Conservation (phyloP, 2,329 filamentous ascomycete genomes). For the Fusarium buharicum region DNA sequence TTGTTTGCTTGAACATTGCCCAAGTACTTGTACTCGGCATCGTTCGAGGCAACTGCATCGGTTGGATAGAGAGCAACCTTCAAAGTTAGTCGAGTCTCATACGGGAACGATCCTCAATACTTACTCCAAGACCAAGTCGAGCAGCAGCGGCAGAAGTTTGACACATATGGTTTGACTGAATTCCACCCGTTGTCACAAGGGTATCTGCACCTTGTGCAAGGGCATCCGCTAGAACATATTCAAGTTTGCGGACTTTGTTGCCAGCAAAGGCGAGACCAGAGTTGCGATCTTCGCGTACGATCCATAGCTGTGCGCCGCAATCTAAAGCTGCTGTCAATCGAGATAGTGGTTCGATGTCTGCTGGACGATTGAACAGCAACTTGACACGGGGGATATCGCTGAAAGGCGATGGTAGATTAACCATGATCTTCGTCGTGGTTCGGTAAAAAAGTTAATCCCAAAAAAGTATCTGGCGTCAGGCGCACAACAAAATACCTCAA, state of each 20-base stretch:
- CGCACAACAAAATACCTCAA: neutral
- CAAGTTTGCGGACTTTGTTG: slow-evolving; percentile 31
- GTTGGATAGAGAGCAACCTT: slow-evolving; percentile 29
- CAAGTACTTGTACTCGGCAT: slow-evolving; percentile 22
- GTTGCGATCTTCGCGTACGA: slow-evolving; percentile 27
- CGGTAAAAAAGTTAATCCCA: neutral
- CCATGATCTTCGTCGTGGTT: slow-evolving; percentile 3
- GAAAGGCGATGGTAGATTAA: slow-evolving; percentile 12
- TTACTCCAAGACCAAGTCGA: slow-evolving; percentile 23
- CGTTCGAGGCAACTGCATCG: slow-evolving; percentile 2
- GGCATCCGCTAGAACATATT: slow-evolving; percentile 31
- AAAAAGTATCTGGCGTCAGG: no score
- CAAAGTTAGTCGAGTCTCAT: neutral
- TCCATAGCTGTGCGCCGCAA: slow-evolving; percentile 10
- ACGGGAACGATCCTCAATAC: rapidly evolving
- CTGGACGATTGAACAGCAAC: slow-evolving; percentile 21
- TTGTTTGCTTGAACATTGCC: slow-evolving; percentile 26
- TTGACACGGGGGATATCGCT: slow-evolving; percentile 23
- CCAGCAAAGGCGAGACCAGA: slow-evolving; percentile 35
- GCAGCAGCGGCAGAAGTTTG: slow-evolving; percentile 31
- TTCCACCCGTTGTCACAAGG: slow-evolving; percentile 24
- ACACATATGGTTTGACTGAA: slow-evolving; percentile 35
- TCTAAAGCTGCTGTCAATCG: slow-evolving; percentile 9
- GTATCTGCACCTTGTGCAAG: slow-evolving; percentile 24
- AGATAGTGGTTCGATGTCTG: slow-evolving; percentile 25